Evolutionary conservation across 2,329 filamentous ascomycete species (phyloP).

Genomic region (Cryphonectria carpinicola): DNA sequence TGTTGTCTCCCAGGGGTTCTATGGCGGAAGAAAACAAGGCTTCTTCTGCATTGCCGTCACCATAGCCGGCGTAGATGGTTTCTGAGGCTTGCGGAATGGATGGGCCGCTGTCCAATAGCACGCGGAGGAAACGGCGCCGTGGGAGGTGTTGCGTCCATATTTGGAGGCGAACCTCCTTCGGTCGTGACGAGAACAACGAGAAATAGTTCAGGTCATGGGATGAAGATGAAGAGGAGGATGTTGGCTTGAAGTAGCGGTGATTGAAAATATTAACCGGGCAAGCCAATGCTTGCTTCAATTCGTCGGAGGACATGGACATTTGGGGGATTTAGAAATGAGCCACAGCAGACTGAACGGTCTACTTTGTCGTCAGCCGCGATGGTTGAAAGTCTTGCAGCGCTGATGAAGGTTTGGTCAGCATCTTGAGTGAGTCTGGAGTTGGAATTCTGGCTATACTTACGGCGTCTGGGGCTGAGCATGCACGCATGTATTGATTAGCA

Average conservation of each 20-base stretch:
- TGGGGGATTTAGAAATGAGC: no score
- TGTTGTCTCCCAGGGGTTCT: background rate
- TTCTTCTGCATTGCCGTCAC: background rate
- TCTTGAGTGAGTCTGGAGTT: no score
- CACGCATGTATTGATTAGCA: no score
- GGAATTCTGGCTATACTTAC: no score
- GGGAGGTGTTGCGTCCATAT: constrained; percentile 9
- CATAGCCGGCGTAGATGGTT: background rate
- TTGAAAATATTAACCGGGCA: background rate
- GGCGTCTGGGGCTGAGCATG: no score
- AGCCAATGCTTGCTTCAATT: no score
- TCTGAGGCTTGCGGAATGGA: background rate
- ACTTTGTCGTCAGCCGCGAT: no score
- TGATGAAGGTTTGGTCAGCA: no score
- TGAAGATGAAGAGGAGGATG: background rate
- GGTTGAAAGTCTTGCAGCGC: no score
- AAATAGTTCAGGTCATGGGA: background rate
- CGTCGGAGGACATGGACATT: no score
- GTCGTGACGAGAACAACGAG: background rate
- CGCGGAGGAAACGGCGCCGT: constrained; percentile 12
- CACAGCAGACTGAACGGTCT: no score
- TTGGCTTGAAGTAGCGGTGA: background rate
- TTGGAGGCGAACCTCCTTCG: constrained; percentile 15
- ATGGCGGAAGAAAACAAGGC: background rate
- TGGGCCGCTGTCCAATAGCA: constrained; percentile 11